phyloP scores from a whole-genome alignment of 805 yeast genomes.

The Ogataea angusta region DNA sequence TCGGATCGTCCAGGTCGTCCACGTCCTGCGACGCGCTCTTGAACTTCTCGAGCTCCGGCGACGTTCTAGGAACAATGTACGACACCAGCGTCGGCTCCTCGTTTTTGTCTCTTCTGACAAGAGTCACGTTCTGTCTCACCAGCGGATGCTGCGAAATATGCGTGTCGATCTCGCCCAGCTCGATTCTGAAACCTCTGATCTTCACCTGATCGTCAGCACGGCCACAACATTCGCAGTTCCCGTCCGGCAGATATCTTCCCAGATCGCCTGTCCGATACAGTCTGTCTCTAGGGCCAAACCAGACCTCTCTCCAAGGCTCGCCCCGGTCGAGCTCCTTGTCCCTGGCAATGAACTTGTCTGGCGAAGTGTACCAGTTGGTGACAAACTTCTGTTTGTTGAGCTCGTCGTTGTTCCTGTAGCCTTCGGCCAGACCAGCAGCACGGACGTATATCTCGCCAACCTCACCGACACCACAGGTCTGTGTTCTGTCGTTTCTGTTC shows the following conservation, averaged over 20 bases:
- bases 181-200: slow-evolving; percentile 97
- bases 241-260: slow-evolving; percentile 95
- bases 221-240: slow-evolving; percentile 97
- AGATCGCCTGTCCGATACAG: slow-evolving; percentile 96
- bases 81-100: slow-evolving; percentile 91
- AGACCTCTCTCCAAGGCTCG: slow-evolving; percentile 70
- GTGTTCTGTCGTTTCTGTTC: slow-evolving; percentile 81
- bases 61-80: slow-evolving; percentile 75
- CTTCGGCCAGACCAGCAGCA: slow-evolving; percentile 97
- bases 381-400: slow-evolving; percentile 84
- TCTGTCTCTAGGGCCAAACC: slow-evolving; percentile 95
- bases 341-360: slow-evolving; percentile 55
- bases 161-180: slow-evolving; percentile 96
- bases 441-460: slow-evolving; percentile 98
- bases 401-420: slow-evolving; percentile 89
- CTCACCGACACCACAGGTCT: slow-evolving; percentile 97
- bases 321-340: slow-evolving; percentile 46
- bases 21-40: slow-evolving; percentile 49
- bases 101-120: slow-evolving; percentile 87
- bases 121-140: slow-evolving; percentile 89
- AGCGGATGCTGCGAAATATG: slow-evolving; percentile 90
- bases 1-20: slow-evolving; percentile 54
- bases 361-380: slow-evolving; percentile 83
- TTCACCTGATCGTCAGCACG: slow-evolving; percentile 99
- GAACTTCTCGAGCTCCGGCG: slow-evolving; percentile 43